Evolutionary conservation across 2,329 filamentous ascomycete species (phyloP), one percentile per base, ranked within the genome.

Genomic region (Pseudogymnoascus sp.): DNA sequence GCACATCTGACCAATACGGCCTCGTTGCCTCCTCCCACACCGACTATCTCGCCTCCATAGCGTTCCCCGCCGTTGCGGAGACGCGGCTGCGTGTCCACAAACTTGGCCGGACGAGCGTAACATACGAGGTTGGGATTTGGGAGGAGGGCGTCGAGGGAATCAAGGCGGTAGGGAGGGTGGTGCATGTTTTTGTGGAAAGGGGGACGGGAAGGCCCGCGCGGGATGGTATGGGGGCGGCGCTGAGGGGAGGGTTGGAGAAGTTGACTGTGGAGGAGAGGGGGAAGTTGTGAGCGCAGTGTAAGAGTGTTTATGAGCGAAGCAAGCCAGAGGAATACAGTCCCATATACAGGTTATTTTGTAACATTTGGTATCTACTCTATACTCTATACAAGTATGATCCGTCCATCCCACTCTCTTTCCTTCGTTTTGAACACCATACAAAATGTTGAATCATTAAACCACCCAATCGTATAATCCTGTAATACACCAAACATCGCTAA

Each of bases 61-160:
- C 87, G 3, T 97, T 93, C 69, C 93, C 93, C 0, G 86, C 88
- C 36, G 80, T 92, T 2, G 83, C 95, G 0, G 90, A 97, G 67
- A 79, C 97, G 4, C 90, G 86, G 1, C 74, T 97, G 44, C 82
- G 92, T 10, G 91, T 96, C 36, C 89, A 88, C 67, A 92, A 88
- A 73, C 80, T 97, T 6, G 92, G 92, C 3, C 89, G 84, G 67
- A 91, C 89, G 26, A 96, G 91, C 69, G 92, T 96, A 7, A 89
- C 85, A 10, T 97, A 96, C 71, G 93, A 97, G 71, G 84, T 96
- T 63, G 94, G 86, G 0, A 80, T 97, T 1, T 97, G 97, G 69
- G 86, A 90, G 71, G 80, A 83, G 63, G 90, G 87, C 0, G 77
- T 86, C 2, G 84, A 90, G 1, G 77, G 82, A 17, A 90, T 94